Percentiles rank a stretch among this genome's conserved stretches.
phyloP scores from a whole-genome alignment of 1,139 yeast species.

The Candida tunisiensis region DNA sequence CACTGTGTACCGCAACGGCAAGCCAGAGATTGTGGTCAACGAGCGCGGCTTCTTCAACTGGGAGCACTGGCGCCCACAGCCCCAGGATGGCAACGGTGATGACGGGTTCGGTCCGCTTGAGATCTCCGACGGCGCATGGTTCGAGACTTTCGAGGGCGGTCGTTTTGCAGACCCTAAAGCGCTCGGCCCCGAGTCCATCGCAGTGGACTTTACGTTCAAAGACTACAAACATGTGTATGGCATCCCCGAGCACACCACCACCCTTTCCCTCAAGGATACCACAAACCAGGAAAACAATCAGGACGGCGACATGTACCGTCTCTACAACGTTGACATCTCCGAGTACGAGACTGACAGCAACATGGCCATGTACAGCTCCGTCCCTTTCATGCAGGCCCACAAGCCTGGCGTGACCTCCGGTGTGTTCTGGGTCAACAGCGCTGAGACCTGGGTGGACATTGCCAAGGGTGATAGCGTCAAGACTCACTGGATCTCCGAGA shows the following conservation, averaged over 20 bases:
- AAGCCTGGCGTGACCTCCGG: slow-evolving; percentile 48
- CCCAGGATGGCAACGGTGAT: slow-evolving; percentile 7
- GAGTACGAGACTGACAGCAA: slow-evolving; percentile 75
- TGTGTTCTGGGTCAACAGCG: slow-evolving; percentile 81
- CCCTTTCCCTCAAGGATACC: slow-evolving; percentile 58
- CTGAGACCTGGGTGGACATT: slow-evolving; percentile 83
- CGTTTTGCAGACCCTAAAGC: slow-evolving; percentile 43
- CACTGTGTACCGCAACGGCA: slow-evolving; percentile 27
- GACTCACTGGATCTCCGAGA: slow-evolving; percentile 91
- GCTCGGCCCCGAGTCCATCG: slow-evolving; percentile 85
- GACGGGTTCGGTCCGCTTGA: slow-evolving; percentile 9
- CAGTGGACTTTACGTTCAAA: slow-evolving; percentile 51
- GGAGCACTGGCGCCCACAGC: slow-evolving; percentile 55
- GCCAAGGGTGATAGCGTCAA: slow-evolving; percentile 23
- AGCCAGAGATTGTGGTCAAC: slow-evolving; percentile 40
- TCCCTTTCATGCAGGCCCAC: slow-evolving; percentile 70
- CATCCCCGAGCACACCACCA: slow-evolving; percentile 89
- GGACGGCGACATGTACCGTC: slow-evolving; percentile 56
- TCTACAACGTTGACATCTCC: slow-evolving; percentile 86
- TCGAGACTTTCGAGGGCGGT: slow-evolving; percentile 24
- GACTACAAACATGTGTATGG: slow-evolving; percentile 62
- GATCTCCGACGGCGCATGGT: slow-evolving; percentile 18
- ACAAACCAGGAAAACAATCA: slow-evolving; percentile 10
- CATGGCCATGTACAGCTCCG: slow-evolving; percentile 87
- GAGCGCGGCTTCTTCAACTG: slow-evolving; percentile 53